phyloP scores from a whole-genome alignment of 2,329 filamentous ascomycete species.

The Zymoseptoria brevis region DNA sequence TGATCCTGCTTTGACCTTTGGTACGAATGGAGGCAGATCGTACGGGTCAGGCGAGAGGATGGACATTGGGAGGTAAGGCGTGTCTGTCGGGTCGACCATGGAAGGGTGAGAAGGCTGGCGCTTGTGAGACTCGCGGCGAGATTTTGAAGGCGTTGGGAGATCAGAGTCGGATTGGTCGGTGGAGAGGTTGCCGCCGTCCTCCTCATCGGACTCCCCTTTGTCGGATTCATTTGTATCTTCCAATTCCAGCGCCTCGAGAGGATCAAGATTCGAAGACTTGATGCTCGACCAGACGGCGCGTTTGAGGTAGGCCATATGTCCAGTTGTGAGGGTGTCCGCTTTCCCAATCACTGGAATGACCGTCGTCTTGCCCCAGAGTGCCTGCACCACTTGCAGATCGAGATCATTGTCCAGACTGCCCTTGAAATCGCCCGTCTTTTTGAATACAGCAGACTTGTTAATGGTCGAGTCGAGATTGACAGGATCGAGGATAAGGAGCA shows the following conservation, averaged over 20 bases:
- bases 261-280: slow-evolving; percentile 78
- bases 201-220: slow-evolving; percentile 40
- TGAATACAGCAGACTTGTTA: slow-evolving; percentile 7
- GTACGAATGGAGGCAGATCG: slow-evolving; percentile 54
- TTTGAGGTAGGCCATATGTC: slow-evolving; percentile 89
- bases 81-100: slow-evolving; percentile 30
- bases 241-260: slow-evolving; percentile 74
- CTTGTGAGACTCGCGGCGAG: slow-evolving; percentile 24
- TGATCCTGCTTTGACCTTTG: slow-evolving; percentile 28
- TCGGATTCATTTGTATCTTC: slow-evolving; percentile 59
- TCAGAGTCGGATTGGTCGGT: slow-evolving; percentile 33
- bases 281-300: slow-evolving; percentile 82
- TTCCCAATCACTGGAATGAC: slow-evolving; percentile 95
- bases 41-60: slow-evolving; percentile 92
- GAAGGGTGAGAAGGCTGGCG: slow-evolving; percentile 35
- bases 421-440: slow-evolving; percentile 10
- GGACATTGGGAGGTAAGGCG: slow-evolving; percentile 75
- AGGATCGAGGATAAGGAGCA: slow-evolving; percentile 86
- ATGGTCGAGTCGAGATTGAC: slow-evolving; percentile 66
- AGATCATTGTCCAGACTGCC: slow-evolving; percentile 67
- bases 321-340: slow-evolving; percentile 90
- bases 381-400: slow-evolving; percentile 81
- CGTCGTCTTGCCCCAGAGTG: slow-evolving; percentile 85
- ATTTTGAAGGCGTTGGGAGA: slow-evolving; percentile 12
- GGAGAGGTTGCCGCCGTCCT: slow-evolving; percentile 30